Evolutionary conservation across 192 early-diverging fungal genomes (phyloP), one percentile per base, ranked within the genome.

Genomic region (Umbelopsis sp.): DNA sequence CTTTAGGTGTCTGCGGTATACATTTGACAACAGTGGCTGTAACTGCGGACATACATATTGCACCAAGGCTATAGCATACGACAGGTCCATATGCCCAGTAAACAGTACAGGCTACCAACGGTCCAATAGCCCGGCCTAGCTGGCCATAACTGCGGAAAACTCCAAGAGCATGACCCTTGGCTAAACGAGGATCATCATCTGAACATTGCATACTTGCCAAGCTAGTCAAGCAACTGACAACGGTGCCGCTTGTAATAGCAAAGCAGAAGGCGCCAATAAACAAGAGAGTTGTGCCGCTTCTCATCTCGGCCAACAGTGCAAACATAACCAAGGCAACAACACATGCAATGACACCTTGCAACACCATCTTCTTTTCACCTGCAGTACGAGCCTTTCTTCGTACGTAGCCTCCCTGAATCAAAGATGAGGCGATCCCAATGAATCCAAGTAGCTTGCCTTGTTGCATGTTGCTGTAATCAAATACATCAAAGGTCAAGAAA

Each of bases 341-440:
- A 69, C 94, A 92, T 0, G 86, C 74, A 1, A 84, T 23, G 75
- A 98, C 90, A 0, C 96, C 96, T 70, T 95, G 93, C 0, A 91
- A 47, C 1, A 92, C 90, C 47, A 98, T 74, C 23, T 71, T 64
- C 77, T 90, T 86, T 78, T 96, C 94, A 8, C 90, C 88, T 45
- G 84, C 53, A 22, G 72, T 80, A 70, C 91, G 85, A 1, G 87
- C 87, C 21, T 84, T 65, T 15, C 97, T 88, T 18, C 96, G 82
- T 5, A 97, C 94, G 73, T 96, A 98, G 7, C 93, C 95, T 52
- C 97, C 97, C 74, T 99, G 97, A 18, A 99, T 84, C 23, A 94
- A 44, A 4, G 97, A 91, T 5, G 94, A 93, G 11, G 92, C 55
- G 21, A 99, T 86, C 20, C 96, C 97, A 33, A 98, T 92, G 70